These are phyloP conservation scores for Coemansia sp. DNA, from an alignment of 192 early-diverging fungal species.

Conservation along the genomic window DNA sequence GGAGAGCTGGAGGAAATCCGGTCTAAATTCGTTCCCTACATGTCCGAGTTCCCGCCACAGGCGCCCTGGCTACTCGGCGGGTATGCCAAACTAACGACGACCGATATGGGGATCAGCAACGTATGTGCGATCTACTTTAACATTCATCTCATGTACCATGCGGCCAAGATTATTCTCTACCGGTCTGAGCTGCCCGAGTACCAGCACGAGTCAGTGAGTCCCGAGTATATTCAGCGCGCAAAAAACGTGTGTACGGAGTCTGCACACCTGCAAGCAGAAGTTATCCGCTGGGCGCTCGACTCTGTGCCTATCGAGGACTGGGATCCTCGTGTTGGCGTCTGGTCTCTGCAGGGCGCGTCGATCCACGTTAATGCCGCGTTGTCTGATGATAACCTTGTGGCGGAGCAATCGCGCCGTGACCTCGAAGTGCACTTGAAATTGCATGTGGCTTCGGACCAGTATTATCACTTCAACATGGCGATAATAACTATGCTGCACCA, in stretches of 20 bases:
- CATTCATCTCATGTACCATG: slow-evolving; percentile 53
- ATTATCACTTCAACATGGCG: slow-evolving; percentile 58
- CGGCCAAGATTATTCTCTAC: slow-evolving; percentile 54
- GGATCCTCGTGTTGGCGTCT: slow-evolving; percentile 53
- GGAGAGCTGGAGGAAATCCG: slow-evolving; percentile 47
- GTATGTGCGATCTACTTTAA: slow-evolving; percentile 37
- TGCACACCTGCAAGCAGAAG: slow-evolving; percentile 49
- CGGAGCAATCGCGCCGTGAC: slow-evolving; percentile 52
- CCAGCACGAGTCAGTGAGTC: slow-evolving; percentile 33
- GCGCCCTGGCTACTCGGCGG: slow-evolving; percentile 35
- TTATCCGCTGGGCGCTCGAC: slow-evolving; percentile 54
- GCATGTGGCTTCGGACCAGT: slow-evolving; percentile 54
- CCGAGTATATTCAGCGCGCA: slow-evolving; percentile 38
- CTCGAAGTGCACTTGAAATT: slow-evolving; percentile 52
- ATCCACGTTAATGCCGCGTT: slow-evolving; percentile 53
- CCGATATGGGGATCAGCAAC: slow-evolving; percentile 24
- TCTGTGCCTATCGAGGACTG: slow-evolving; percentile 51
- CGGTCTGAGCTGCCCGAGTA: slow-evolving; percentile 56
- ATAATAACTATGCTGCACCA: slow-evolving; percentile 58
- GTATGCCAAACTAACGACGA: slow-evolving; percentile 18
- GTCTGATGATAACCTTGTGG: slow-evolving; percentile 29
- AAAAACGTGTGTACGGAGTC: slow-evolving; percentile 51
- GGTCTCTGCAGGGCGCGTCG: slow-evolving; percentile 55
- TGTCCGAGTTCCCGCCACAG: slow-evolving; percentile 49
- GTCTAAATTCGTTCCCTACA: slow-evolving; percentile 26